Evolutionary conservation across 768 basidiomycete genomes (phyloP).

Genomic region (Leccinum fibrillosum): DNA sequence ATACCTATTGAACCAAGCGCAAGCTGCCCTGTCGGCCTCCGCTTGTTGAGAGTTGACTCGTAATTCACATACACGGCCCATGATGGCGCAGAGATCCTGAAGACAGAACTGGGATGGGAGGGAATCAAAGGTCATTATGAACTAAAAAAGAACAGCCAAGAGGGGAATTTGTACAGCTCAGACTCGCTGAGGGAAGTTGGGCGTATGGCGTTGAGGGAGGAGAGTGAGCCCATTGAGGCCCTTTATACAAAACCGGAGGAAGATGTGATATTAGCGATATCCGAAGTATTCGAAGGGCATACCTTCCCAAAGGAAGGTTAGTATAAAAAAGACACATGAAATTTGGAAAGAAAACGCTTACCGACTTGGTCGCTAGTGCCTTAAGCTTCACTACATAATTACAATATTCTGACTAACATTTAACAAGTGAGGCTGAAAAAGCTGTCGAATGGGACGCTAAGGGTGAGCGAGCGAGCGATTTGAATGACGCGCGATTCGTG

Average conservation of each 20-base stretch:
- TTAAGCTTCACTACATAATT: slow-evolving; percentile 28
- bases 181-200: slow-evolving; percentile 23
- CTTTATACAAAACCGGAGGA: slow-evolving; percentile 28
- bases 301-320: slow-evolving; percentile 20
- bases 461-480: too few species aligned
- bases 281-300: slow-evolving; percentile 18
- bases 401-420: slow-evolving; percentile 5
- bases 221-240: slow-evolving; percentile 5
- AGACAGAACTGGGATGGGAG: slow-evolving; percentile 37
- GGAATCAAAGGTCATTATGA: slow-evolving; percentile 28
- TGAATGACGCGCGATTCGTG: too few species aligned
- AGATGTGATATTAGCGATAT: slow-evolving; percentile 19
- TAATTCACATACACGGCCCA: slow-evolving; percentile 35
- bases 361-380: slow-evolving; percentile 28
- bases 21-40: slow-evolving; percentile 32
- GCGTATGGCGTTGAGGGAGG: slow-evolving; percentile 6
- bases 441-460: too few species aligned
- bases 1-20: slow-evolving; percentile 35
- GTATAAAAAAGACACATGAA: slow-evolving; percentile 27
- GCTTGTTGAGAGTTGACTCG: slow-evolving; percentile 32
- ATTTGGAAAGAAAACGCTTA: slow-evolving; percentile 22
- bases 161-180: slow-evolving; percentile 23
- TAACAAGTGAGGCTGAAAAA: too few species aligned
- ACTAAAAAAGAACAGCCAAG: slow-evolving; percentile 12
- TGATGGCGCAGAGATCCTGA: slow-evolving; percentile 34